These are phyloP conservation scores for Exserohilum rostratum DNA, from an alignment of 2,329 filamentous ascomycete species.

Conservation along the genomic window DNA sequence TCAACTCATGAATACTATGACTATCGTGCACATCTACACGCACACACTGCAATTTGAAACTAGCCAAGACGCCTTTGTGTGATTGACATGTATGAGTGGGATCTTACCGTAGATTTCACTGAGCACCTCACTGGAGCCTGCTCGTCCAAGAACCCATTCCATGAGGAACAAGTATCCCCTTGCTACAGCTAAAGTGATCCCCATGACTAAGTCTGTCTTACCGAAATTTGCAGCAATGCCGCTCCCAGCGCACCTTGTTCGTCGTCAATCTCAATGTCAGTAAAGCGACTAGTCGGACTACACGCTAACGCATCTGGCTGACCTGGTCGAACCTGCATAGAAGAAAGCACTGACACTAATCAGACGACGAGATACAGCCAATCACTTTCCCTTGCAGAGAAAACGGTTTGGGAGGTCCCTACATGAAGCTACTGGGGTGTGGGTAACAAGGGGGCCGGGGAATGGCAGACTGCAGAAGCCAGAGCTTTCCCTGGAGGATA, in stretches of 20 bases:
- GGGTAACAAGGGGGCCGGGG: too few relatives aligned
- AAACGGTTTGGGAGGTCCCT: neutral
- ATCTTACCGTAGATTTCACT: too few relatives aligned
- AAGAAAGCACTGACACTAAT: slow-evolving; percentile 2
- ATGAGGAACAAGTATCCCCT: too few relatives aligned
- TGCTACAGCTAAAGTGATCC: neutral
- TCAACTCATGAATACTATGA: neutral
- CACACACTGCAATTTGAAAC: neutral
- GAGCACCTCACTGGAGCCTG: neutral
- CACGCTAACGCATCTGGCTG: slow-evolving; percentile 1
- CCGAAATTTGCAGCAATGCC: neutral
- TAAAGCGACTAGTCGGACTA: neutral
- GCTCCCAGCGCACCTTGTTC: neutral
- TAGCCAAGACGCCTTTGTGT: neutral
- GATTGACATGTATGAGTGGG: neutral
- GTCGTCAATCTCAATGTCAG: neutral
- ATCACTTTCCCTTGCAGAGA: neutral
- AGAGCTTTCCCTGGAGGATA: neutral
- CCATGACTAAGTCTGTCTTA: neutral
- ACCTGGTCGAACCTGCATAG: slow-evolving; percentile 2
- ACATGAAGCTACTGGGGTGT: neutral
- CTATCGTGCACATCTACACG: too few relatives aligned
- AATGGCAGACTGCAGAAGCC: neutral
- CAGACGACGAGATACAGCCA: slow-evolving; percentile 1
- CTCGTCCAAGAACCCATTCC: too few relatives aligned